These are phyloP conservation scores for Chlamydomonas sphaeroides DNA, from an alignment of 139 green algal species.

Conservation along the genomic window DNA sequence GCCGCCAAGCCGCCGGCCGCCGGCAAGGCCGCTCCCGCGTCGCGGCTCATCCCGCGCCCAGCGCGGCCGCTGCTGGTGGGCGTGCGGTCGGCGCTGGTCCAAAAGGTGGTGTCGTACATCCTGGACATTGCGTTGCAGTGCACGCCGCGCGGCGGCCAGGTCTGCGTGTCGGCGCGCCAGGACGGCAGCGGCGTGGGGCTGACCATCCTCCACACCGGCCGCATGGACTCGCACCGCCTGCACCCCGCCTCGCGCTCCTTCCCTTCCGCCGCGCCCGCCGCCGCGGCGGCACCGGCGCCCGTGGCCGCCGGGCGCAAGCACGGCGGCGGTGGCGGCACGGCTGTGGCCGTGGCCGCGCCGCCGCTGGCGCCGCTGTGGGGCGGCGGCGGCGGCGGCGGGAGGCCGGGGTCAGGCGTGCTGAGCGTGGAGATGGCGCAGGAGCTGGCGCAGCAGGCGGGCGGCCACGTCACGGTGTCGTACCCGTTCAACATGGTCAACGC, in stretches of 20 bases:
- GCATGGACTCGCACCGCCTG: constrained; percentile 30
- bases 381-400: not conserved
- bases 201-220: constrained; percentile 46
- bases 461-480: constrained; percentile 40
- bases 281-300: not conserved
- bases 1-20: not conserved
- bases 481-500: constrained; percentile 51
- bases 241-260: constrained; percentile 26
- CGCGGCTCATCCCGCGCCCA: constrained; percentile 31
- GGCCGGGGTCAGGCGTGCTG: constrained; percentile 30
- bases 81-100: not conserved
- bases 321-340: not conserved
- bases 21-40: not conserved
- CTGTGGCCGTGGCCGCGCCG: not conserved
- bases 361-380: not conserved
- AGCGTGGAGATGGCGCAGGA: constrained; percentile 49
- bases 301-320: not conserved
- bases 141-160: constrained; percentile 52
- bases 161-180: constrained; percentile 42
- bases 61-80: constrained; percentile 46
- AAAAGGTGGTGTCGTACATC: constrained; percentile 33
- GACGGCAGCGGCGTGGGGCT: constrained; percentile 44
- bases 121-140: constrained; percentile 57
- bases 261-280: not conserved
- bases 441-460: constrained; percentile 39